Conservation (phyloP, 129 eudicot species). For the Cynara cardunculus region DNA sequence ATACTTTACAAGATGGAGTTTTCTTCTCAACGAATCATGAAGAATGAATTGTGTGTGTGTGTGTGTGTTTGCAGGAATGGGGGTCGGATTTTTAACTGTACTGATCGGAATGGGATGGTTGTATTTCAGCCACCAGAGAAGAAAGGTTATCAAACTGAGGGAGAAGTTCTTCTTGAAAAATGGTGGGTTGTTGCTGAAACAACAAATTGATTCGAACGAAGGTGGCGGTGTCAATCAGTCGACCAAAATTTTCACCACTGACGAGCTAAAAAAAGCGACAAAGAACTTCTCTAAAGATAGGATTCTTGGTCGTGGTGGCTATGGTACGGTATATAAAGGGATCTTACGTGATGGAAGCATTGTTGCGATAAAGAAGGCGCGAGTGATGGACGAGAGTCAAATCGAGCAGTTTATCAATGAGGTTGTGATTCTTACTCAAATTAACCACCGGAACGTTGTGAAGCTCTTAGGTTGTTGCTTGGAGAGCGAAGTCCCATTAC, state of each 20-base stretch:
- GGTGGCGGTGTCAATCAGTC: slow-evolving; percentile 3
- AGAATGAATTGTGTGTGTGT: neutral
- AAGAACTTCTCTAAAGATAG: slow-evolving; percentile 21
- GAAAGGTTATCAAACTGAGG: slow-evolving; percentile 12
- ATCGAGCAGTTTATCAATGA: slow-evolving; percentile 44
- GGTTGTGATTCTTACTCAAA: neutral
- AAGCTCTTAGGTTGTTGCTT: too few relatives aligned
- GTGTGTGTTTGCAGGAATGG: slow-evolving; percentile 18
- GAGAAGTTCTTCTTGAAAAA: slow-evolving; percentile 32
- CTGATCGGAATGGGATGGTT: slow-evolving; percentile 21
- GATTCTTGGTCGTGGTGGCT: slow-evolving; percentile 36
- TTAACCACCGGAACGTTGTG: too few relatives aligned
- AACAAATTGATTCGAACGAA: neutral
- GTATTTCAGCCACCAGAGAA: slow-evolving; percentile 25
- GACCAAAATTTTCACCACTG: slow-evolving; percentile 22
- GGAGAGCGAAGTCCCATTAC: too few relatives aligned
- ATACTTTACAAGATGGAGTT: neutral
- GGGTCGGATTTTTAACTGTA: slow-evolving; percentile 22
- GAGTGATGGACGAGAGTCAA: slow-evolving; percentile 11
- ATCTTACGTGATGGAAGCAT: slow-evolving; percentile 20
- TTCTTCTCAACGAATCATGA: neutral
- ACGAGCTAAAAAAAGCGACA: neutral
- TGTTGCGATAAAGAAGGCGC: slow-evolving; percentile 34
- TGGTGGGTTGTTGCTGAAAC: slow-evolving; percentile 28
- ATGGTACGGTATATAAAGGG: slow-evolving; percentile 2